These are phyloP conservation scores for Byssoonygena ceratinophila DNA, from an alignment of 2,329 filamentous ascomycete genomes.

Conservation along the genomic window DNA sequence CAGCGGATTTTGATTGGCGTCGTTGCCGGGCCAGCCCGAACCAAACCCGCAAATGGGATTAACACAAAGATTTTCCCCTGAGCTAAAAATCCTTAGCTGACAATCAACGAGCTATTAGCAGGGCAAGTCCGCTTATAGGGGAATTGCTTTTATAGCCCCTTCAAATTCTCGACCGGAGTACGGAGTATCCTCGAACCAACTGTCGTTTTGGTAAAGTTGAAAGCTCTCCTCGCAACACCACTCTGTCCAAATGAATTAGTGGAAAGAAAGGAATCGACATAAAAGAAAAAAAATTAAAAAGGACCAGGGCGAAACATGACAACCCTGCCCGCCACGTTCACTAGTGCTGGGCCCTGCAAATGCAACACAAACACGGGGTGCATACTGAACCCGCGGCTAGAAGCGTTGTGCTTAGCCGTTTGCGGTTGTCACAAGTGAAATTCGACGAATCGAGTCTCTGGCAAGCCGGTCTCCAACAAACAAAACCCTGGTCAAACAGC, in stretches of 20 bases:
- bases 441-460: constrained; percentile 4
- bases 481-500: background rate
- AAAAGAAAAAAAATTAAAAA: background rate
- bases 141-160: background rate
- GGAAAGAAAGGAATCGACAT: background rate
- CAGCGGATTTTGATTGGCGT: background rate
- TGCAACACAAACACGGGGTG: constrained; percentile 10
- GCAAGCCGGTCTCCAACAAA: background rate
- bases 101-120: background rate
- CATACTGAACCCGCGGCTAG: background rate
- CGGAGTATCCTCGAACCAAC: no score
- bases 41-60: constrained; percentile 1
- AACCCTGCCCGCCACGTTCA: constrained; percentile 10
- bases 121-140: background rate
- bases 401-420: background rate
- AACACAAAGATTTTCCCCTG: constrained; percentile 1
- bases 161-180: no score
- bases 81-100: background rate
- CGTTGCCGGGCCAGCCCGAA: constrained; percentile 7
- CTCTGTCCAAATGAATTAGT: background rate
- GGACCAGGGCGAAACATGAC: background rate
- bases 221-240: no score
- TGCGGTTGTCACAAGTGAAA: background rate
- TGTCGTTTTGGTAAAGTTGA: no score
- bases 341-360: constrained; percentile 4